Base-by-base conservation (phyloP, 1,284 basidiomycete species). In the Lentinus polychrous region DNA sequence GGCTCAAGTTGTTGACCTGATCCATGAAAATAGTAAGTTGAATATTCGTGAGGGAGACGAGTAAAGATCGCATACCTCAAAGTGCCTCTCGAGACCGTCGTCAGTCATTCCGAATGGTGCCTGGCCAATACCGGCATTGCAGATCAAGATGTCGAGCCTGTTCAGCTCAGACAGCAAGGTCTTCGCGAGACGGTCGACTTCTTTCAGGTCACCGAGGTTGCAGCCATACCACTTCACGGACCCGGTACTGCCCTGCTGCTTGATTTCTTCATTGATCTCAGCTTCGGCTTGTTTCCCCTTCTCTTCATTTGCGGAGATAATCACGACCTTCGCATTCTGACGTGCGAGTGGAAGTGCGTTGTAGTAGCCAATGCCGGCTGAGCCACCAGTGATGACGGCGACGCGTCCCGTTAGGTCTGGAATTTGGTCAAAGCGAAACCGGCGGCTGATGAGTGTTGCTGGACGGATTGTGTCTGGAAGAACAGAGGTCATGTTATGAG, bases 201-300 rank as follows among this genome's bases (percentile, higher is more conserved):
- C 54, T 24, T 58, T 58, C 33, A 65, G 46, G 46, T 57, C 52
- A 14, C 51, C 53, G 45, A 64, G 55, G 51, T 65, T 52, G 42
- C 58, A 49, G 18, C 57, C 58, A 37, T 57, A 49, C 57, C 60
- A 65, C 10, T 54, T 50, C 22, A 62, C 52, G 5, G 59, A 57
- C 7, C 61, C 63, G 15, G 52, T 86, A 35, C 81, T 78, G 12
- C 83, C 74, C 36, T 86, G 82, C 62, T 94, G 88, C 51, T 78
- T 72, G 48, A 87, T 70, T 55, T 86, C 80, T 23, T 73, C 44
- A 45, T 61, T 61, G 39, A 62, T 60, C 46, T 68, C 65, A 2
- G 61, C 58, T 34, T 71, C 67, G 1, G 60, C 58, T 11, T 58
- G 43, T 35, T 55, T 60, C 22, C 63, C 63, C 41, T 62, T 60